These are phyloP conservation scores for Phymatotrichopsis omnivora DNA, from an alignment of 2,329 filamentous ascomycete species.

Conservation along the genomic window DNA sequence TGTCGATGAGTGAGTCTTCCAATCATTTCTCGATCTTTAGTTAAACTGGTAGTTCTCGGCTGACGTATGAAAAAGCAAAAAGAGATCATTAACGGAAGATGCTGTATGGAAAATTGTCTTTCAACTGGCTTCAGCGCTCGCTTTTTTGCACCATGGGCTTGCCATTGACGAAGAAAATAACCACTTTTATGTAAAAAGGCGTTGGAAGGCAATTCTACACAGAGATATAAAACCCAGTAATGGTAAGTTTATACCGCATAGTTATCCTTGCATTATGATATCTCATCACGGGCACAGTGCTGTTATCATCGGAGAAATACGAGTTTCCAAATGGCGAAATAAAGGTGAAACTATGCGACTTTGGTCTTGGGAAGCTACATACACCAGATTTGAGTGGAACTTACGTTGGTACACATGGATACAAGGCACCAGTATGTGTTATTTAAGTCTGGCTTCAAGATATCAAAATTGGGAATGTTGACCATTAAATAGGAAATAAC, in stretches of 20 bases:
- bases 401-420: too few relatives aligned
- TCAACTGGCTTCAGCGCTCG: constrained; percentile 3
- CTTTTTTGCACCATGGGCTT: constrained; percentile 6
- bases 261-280: background rate
- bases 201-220: constrained; percentile 8
- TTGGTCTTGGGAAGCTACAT: constrained; percentile 6
- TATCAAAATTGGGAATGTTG: too few relatives aligned
- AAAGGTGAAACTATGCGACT: constrained; percentile 8
- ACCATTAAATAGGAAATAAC: constrained; percentile 1
- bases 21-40: too few relatives aligned
- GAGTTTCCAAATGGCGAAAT: too few relatives aligned
- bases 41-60: too few relatives aligned
- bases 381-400: too few relatives aligned
- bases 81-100: constrained; percentile 5
- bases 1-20: too few relatives aligned
- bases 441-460: too few relatives aligned
- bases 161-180: too few relatives aligned
- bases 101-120: constrained; percentile 2
- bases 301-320: background rate
- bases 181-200: constrained; percentile 1
- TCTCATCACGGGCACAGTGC: too few relatives aligned
- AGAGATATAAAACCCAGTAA: constrained; percentile 10
- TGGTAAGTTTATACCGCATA: background rate
- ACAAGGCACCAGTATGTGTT: too few relatives aligned
- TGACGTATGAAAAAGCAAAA: constrained; percentile 1